A percentile compares a stretch with the other conserved stretches of the same genome.
Conservation (phyloP, 441 rosid species). For the Theobroma grandiflorum region DNA sequence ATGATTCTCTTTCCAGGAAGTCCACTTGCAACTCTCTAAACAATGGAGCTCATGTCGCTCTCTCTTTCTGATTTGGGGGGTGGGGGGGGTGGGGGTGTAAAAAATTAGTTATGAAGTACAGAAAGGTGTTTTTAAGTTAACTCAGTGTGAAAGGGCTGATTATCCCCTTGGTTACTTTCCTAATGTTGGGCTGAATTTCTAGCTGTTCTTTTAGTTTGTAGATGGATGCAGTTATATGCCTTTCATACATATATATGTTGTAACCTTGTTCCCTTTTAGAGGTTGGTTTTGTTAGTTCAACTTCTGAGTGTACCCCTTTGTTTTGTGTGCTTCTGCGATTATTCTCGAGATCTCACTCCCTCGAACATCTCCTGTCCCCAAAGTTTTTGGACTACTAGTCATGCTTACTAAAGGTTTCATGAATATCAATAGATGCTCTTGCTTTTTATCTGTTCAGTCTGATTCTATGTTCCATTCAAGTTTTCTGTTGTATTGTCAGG, state of each 20-base stretch:
- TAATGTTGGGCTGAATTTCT: not conserved
- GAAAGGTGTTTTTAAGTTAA: not conserved
- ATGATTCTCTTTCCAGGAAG: not conserved
- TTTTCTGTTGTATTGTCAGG: conserved; percentile 49
- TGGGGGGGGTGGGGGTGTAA: not conserved
- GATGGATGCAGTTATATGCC: not conserved
- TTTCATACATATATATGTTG: not conserved
- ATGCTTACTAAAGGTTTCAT: not conserved
- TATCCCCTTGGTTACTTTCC: not conserved
- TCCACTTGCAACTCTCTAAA: conserved; percentile 1
- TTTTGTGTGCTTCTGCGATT: not conserved
- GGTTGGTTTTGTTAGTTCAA: not conserved
- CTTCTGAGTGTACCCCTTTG: not conserved
- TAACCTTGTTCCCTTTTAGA: not conserved
- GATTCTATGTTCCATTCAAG: not conserved
- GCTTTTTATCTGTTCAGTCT: conserved; percentile 16
- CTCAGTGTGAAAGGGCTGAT: not conserved
- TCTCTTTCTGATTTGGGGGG: not conserved
- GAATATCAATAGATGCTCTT: conserved; percentile 6
- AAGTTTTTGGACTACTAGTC: not conserved
- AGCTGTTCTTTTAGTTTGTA: not conserved
- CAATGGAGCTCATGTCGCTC: not conserved
- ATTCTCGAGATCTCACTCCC: not conserved
- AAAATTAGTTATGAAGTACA: not conserved
- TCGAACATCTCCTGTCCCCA: not conserved